Conservation (phyloP, 2,329 filamentous ascomycete species). For the Aureobasidium sp. region DNA sequence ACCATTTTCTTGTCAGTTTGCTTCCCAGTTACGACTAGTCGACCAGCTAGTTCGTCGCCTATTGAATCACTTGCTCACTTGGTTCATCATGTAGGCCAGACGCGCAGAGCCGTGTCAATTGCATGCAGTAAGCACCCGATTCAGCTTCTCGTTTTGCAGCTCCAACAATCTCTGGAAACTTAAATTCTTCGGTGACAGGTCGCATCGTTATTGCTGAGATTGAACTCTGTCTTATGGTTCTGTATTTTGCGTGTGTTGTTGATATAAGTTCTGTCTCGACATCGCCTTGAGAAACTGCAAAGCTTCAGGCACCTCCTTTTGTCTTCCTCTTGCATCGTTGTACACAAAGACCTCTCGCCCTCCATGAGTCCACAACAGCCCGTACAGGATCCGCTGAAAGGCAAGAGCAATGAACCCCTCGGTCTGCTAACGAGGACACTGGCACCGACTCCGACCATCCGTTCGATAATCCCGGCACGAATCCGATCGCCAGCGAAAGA, state of each 20-base stretch:
- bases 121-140: slow-evolving; percentile 2
- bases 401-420: slow-evolving; percentile 20
- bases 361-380: background rate
- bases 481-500: slow-evolving; percentile 62
- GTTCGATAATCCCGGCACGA: slow-evolving; percentile 71
- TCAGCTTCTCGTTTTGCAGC: background rate
- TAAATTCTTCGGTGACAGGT: background rate
- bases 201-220: background rate
- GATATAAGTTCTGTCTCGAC: background rate
- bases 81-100: background rate
- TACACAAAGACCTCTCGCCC: background rate
- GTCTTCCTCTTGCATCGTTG: background rate
- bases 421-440: slow-evolving; percentile 75
- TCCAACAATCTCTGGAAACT: background rate
- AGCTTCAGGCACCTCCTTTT: background rate
- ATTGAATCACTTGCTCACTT: slow-evolving; percentile 2
- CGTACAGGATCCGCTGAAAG: slow-evolving; percentile 16
- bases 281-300: background rate
- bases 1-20: slow-evolving; percentile 1
- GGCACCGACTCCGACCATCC: slow-evolving; percentile 63
- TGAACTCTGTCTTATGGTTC: background rate
- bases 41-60: background rate
- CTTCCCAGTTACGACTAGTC: background rate
- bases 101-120: background rate
- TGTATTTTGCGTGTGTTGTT: background rate